Evolutionary conservation across 495 filamentous ascomycete genomes (phyloP).

Genomic region (Daldinia loculata): DNA sequence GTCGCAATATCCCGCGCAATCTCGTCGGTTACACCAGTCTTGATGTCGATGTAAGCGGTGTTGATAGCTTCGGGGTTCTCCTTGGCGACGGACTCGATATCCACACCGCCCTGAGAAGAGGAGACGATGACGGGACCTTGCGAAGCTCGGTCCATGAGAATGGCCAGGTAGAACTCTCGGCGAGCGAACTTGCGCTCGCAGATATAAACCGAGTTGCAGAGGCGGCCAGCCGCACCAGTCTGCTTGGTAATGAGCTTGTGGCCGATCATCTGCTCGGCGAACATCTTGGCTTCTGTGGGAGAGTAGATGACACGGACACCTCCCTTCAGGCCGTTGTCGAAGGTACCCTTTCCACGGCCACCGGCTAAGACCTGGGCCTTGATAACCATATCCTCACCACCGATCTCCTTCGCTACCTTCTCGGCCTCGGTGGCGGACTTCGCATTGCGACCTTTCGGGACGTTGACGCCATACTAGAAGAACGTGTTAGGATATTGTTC

Average conservation of each 20-base stretch:
- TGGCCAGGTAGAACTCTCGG: slow-evolving; percentile 97
- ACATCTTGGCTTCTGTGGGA: slow-evolving; percentile 86
- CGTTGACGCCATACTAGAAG: slow-evolving; percentile 87
- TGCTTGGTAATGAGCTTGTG: slow-evolving; percentile 99
- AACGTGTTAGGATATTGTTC: slow-evolving; percentile 40
- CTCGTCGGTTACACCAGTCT: slow-evolving; percentile 92
- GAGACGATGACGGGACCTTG: slow-evolving; percentile 96
- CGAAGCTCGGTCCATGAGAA: slow-evolving; percentile 94
- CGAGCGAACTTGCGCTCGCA: slow-evolving; percentile 99
- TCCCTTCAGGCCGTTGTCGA: slow-evolving; percentile 98
- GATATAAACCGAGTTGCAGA: slow-evolving; percentile 97
- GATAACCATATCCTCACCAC: slow-evolving; percentile 97
- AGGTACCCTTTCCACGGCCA: slow-evolving; percentile 94
- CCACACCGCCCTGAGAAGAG: slow-evolving; percentile 98
- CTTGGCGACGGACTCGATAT: slow-evolving; percentile 98
- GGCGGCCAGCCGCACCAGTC: slow-evolving; percentile 88
- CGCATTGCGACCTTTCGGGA: slow-evolving; percentile 88
- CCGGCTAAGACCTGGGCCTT: slow-evolving; percentile 99
- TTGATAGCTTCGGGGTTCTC: slow-evolving; percentile 95
- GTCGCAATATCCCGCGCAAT: slow-evolving; percentile 90
- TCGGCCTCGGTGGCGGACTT: slow-evolving; percentile 87
- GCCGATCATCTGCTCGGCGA: slow-evolving; percentile 98
- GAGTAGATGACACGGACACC: slow-evolving; percentile 99
- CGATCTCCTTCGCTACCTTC: slow-evolving; percentile 86
- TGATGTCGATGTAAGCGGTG: slow-evolving; percentile 91